Percentiles rank a stretch among this genome's conserved stretches.
These are phyloP conservation scores for Daldinia sp. DNA, from an alignment of 2,329 filamentous ascomycete genomes.

Conservation along the genomic window DNA sequence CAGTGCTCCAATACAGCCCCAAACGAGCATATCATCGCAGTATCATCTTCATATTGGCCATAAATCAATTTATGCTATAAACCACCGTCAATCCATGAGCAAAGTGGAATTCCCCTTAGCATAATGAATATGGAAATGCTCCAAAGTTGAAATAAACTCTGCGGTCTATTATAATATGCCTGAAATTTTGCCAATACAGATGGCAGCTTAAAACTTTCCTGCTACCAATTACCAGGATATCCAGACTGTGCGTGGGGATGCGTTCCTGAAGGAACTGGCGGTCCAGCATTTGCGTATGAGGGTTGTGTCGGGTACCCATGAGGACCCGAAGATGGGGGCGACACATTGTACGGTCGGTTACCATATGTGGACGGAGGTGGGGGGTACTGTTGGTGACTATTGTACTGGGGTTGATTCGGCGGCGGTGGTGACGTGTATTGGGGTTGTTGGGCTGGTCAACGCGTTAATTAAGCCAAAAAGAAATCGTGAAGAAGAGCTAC, in stretches of 20 bases:
- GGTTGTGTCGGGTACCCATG: slow-evolving; percentile 48
- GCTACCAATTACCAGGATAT: slow-evolving; percentile 53
- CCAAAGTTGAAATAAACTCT: slow-evolving; percentile 34
- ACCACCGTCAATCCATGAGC: slow-evolving; percentile 20
- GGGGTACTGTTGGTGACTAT: slow-evolving; percentile 50
- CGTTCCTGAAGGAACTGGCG: slow-evolving; percentile 45
- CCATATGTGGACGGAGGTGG: slow-evolving; percentile 49
- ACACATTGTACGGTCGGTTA: slow-evolving; percentile 45
- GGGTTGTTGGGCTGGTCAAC: slow-evolving; percentile 47
- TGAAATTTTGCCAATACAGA: slow-evolving; percentile 23
- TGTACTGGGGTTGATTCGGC: slow-evolving; percentile 47
- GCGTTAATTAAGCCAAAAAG: slow-evolving; percentile 20
- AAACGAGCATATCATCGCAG: slow-evolving; percentile 18
- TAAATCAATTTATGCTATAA: slow-evolving; percentile 27
- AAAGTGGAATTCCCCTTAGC: slow-evolving; percentile 19
- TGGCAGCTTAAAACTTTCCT: slow-evolving; percentile 4
- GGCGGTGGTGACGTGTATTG: slow-evolving; percentile 50
- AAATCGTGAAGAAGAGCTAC: slow-evolving; percentile 14
- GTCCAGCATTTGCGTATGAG: slow-evolving; percentile 48
- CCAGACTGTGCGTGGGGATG: slow-evolving; percentile 50
- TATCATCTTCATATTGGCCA: slow-evolving; percentile 20
- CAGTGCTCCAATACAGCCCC: slow-evolving; percentile 27
- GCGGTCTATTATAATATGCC: slow-evolving; percentile 40
- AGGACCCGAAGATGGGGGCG: slow-evolving; percentile 45
- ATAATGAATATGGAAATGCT: slow-evolving; percentile 35